A percentile compares a stretch with the other conserved stretches of the same genome.
Conservation (phyloP, 2,329 filamentous ascomycete genomes). For the Xylaria digitata region DNA sequence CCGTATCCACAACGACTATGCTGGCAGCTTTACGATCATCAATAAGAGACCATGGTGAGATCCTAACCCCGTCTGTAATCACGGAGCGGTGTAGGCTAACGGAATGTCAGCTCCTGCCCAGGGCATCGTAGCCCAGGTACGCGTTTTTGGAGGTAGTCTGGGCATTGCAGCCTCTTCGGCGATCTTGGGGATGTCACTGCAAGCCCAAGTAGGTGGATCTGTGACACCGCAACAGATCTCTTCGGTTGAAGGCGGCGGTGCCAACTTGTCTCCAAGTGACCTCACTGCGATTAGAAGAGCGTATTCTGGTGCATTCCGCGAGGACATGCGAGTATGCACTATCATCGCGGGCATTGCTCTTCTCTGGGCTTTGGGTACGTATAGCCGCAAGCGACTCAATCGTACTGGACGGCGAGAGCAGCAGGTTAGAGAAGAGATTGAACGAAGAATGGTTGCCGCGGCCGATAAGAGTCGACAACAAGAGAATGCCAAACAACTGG, state of each 20-base stretch:
- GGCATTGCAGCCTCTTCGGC: slow-evolving; percentile 65
- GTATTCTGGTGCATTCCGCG: slow-evolving; percentile 59
- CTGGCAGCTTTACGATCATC: slow-evolving; percentile 57
- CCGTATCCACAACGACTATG: slow-evolving; percentile 61
- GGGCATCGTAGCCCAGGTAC: slow-evolving; percentile 63
- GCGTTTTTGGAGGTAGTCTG: slow-evolving; percentile 65
- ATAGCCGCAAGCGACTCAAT: slow-evolving; percentile 50
- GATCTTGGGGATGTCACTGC: slow-evolving; percentile 54
- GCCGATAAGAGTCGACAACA: not conserved
- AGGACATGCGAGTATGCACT: slow-evolving; percentile 61
- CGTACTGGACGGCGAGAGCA: slow-evolving; percentile 46
- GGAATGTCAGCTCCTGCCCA: slow-evolving; percentile 59
- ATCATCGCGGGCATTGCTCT: slow-evolving; percentile 56
- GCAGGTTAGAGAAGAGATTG: slow-evolving; percentile 43
- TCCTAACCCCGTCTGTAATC: not conserved
- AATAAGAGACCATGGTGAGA: slow-evolving; percentile 59
- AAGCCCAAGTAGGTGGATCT: slow-evolving; percentile 46
- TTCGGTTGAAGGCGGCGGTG: slow-evolving; percentile 35
- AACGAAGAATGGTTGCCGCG: slow-evolving; percentile 39
- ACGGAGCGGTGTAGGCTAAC: slow-evolving; percentile 34
- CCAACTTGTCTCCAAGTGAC: slow-evolving; percentile 46
- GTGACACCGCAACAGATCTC: slow-evolving; percentile 48
- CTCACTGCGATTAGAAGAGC: slow-evolving; percentile 51
- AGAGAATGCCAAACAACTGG: not conserved
- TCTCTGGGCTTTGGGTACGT: slow-evolving; percentile 55